Percentiles rank a stretch among this genome's conserved stretches.
These are phyloP conservation scores for Tillandsia leiboldiana DNA, from an alignment of 176 grass and related monocot genomes.

Conservation along the genomic window DNA sequence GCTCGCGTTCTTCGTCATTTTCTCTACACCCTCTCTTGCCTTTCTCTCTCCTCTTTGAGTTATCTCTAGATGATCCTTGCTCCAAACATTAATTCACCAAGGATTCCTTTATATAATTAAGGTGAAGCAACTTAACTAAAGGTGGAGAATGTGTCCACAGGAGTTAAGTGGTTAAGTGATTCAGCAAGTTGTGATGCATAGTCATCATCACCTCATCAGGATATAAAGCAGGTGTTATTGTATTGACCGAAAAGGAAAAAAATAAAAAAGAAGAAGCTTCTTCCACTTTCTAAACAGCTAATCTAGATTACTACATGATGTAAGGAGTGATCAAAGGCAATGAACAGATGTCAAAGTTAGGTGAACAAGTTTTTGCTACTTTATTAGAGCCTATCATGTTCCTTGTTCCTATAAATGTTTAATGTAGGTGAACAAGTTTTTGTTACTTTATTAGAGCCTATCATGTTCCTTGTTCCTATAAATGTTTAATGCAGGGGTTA, in stretches of 20 bases:
- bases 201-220: slow-evolving; percentile 45
- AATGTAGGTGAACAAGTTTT: neutral
- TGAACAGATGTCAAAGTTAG: neutral
- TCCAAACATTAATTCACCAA: slow-evolving; percentile 5
- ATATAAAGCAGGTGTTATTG: slow-evolving; percentile 4
- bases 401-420: neutral
- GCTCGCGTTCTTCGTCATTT: slow-evolving; percentile 36
- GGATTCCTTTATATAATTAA: slow-evolving; percentile 26
- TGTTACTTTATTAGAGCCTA: neutral
- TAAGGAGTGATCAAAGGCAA: slow-evolving; percentile 7
- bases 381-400: neutral
- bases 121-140: slow-evolving; percentile 13
- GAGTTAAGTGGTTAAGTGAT: neutral
- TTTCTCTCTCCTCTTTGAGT: slow-evolving; percentile 3
- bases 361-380: slow-evolving; percentile 7
- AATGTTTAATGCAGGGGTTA: neutral
- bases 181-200: slow-evolving; percentile 21
- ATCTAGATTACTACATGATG: slow-evolving; percentile 14
- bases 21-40: neutral
- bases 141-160: neutral
- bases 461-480: neutral
- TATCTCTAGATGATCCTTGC: slow-evolving; percentile 23
- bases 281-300: slow-evolving; percentile 25
- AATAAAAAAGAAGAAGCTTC: slow-evolving; percentile 24
- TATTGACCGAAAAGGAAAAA: slow-evolving; percentile 17